Conservation (phyloP, 1,139 yeast species). For the Pichia cactophila region DNA sequence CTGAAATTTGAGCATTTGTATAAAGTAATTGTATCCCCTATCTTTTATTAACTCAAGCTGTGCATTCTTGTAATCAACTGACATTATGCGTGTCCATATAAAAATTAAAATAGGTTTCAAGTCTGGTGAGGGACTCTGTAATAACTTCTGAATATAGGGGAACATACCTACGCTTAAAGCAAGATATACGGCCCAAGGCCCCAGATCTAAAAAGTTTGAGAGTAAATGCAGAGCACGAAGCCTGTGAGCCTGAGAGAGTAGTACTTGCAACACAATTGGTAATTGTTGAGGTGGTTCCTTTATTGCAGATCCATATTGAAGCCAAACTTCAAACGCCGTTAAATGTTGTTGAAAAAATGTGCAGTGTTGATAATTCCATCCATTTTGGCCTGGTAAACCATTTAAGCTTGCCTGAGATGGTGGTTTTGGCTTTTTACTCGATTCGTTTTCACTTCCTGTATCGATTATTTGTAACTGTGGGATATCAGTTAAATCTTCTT, state of each 20-base stretch:
- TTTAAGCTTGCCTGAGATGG: neutral
- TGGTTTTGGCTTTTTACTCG: neutral
- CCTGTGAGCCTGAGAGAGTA: slow-evolving; percentile 89
- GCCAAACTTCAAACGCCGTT: slow-evolving; percentile 95
- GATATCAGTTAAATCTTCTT: slow-evolving; percentile 21
- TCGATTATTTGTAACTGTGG: slow-evolving; percentile 22
- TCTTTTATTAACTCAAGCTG: slow-evolving; percentile 91
- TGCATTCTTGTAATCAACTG: slow-evolving; percentile 83
- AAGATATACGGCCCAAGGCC: slow-evolving; percentile 95
- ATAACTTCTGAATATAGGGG: slow-evolving; percentile 82
- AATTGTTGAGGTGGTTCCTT: slow-evolving; percentile 90
- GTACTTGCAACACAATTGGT: slow-evolving; percentile 87
- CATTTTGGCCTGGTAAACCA: slow-evolving; percentile 8
- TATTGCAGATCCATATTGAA: slow-evolving; percentile 78
- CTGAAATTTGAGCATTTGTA: slow-evolving; percentile 53
- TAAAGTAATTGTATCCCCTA: slow-evolving; percentile 82
- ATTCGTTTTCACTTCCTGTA: neutral
- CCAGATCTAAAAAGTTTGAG: slow-evolving; percentile 81
- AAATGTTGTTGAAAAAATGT: slow-evolving; percentile 92
- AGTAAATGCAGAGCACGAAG: slow-evolving; percentile 78
- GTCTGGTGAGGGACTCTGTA: slow-evolving; percentile 95
- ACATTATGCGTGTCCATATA: slow-evolving; percentile 97
- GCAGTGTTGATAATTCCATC: slow-evolving; percentile 67
- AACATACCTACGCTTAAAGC: slow-evolving; percentile 92
- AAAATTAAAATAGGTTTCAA: slow-evolving; percentile 88